These are phyloP conservation scores for Globisporangium alternatum DNA, from an alignment of 352 stramenopile genomes.

Conservation along the genomic window DNA sequence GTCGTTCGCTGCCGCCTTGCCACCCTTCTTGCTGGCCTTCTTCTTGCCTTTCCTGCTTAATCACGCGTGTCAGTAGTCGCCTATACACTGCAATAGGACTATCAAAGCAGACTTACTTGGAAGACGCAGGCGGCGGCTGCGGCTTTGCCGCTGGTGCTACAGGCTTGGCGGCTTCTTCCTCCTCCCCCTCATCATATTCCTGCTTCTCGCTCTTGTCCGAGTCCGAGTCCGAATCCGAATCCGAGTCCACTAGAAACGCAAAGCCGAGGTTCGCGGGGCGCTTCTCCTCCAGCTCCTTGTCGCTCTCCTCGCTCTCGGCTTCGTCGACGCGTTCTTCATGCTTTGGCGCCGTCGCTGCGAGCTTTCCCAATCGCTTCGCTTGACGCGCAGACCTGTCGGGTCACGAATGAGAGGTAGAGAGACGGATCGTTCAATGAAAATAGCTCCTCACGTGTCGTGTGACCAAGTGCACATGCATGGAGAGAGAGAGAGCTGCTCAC, in stretches of 20 bases:
- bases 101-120: slow-evolving; percentile 17
- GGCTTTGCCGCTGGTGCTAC: slow-evolving; percentile 13
- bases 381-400: slow-evolving; percentile 70
- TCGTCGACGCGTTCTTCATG: slow-evolving; percentile 14
- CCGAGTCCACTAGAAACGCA: slow-evolving; percentile 66
- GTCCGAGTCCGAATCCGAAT: slow-evolving; percentile 54
- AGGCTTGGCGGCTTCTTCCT: slow-evolving; percentile 16
- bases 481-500: slow-evolving; percentile 6
- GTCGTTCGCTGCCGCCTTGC: slow-evolving; percentile 12
- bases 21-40: slow-evolving; percentile 42
- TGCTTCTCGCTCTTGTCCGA: slow-evolving; percentile 27
- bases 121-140: not conserved
- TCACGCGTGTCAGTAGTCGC: not conserved
- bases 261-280: slow-evolving; percentile 55
- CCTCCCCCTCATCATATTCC: slow-evolving; percentile 21
- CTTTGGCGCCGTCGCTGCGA: slow-evolving; percentile 46
- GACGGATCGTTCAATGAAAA: too few relatives aligned
- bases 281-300: slow-evolving; percentile 56
- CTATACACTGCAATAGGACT: not conserved
- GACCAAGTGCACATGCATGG: not conserved
- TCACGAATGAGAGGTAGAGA: not conserved
- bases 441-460: not conserved
- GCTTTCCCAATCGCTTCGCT: slow-evolving; percentile 58
- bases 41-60: slow-evolving; percentile 22
- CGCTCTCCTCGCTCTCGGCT: slow-evolving; percentile 20